Conservation (phyloP, 2,329 filamentous ascomycete species). For the Dactylellina cionopaga region DNA sequence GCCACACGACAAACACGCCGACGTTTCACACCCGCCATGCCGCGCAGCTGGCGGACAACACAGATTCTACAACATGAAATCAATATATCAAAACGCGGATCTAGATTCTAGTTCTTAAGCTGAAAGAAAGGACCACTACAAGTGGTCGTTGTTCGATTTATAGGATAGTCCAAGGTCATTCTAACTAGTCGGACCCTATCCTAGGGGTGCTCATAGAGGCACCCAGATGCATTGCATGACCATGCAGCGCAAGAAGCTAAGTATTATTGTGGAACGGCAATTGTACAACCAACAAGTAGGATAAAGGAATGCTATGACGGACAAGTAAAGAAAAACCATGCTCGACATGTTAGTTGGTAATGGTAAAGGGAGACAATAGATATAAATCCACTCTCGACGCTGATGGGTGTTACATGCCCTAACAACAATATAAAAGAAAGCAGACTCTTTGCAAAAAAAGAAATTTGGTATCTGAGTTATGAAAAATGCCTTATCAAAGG, state of each 20-base stretch:
- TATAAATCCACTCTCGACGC: too few species aligned
- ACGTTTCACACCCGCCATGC: not conserved
- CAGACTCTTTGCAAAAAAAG: too few species aligned
- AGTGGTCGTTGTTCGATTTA: not conserved
- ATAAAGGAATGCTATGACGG: not conserved
- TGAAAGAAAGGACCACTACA: not conserved
- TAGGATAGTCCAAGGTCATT: not conserved
- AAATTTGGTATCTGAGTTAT: too few species aligned
- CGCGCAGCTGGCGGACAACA: too few species aligned
- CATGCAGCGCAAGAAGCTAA: slow-evolving; percentile 5
- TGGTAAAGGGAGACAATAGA: too few species aligned
- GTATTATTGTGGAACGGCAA: slow-evolving; percentile 8
- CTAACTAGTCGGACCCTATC: not conserved
- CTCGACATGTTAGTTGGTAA: slow-evolving; percentile 6
- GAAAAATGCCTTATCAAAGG: too few species aligned
- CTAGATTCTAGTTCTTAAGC: not conserved
- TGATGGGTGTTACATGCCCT: too few species aligned
- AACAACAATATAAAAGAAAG: too few species aligned
- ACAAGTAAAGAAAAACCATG: not conserved
- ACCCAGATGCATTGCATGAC: not conserved
- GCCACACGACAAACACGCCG: slow-evolving; percentile 22
- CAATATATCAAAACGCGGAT: not conserved
- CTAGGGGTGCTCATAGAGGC: not conserved
- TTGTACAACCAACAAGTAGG: not conserved
- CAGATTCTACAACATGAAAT: slow-evolving; percentile 36